These are phyloP conservation scores for Calonectria pteridis DNA, from an alignment of 2,329 filamentous ascomycete genomes.

Conservation along the genomic window DNA sequence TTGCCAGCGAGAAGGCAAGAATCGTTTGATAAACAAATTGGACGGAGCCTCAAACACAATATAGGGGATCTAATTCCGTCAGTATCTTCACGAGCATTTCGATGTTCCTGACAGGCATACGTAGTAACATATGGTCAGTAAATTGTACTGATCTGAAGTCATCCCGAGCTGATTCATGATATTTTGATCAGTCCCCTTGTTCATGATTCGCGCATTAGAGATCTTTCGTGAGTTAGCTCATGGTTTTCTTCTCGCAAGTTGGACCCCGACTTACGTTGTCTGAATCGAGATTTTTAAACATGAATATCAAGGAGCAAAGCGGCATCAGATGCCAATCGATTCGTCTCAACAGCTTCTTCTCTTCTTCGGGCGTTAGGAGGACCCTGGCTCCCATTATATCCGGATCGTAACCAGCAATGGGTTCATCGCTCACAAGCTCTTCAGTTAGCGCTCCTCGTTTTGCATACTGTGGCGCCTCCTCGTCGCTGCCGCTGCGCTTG, in stretches of 20 bases:
- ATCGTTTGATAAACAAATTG: constrained; percentile 54
- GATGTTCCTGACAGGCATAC: constrained; percentile 37
- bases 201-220: constrained; percentile 59
- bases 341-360: constrained; percentile 40
- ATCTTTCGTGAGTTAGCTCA: constrained; percentile 31
- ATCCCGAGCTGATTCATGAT: constrained; percentile 56
- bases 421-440: background rate
- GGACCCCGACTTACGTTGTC: constrained; percentile 46
- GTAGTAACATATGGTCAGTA: constrained; percentile 56
- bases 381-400: constrained; percentile 50
- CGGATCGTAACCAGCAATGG: constrained; percentile 8
- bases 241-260: too few species aligned
- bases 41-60: constrained; percentile 56
- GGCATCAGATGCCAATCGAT: constrained; percentile 44
- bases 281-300: constrained; percentile 56
- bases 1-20: constrained; percentile 55
- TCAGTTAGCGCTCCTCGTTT: background rate
- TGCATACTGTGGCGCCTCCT: background rate
- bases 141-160: constrained; percentile 55
- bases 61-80: constrained; percentile 49
- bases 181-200: constrained; percentile 53
- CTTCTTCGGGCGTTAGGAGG: constrained; percentile 40
- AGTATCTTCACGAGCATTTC: background rate
- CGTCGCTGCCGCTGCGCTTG: background rate
- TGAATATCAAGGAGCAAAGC: constrained; percentile 53